Percentiles rank a stretch among this genome's conserved stretches.
phyloP scores from a whole-genome alignment of 768 basidiomycete genomes.

The Butyriboletus loyo region DNA sequence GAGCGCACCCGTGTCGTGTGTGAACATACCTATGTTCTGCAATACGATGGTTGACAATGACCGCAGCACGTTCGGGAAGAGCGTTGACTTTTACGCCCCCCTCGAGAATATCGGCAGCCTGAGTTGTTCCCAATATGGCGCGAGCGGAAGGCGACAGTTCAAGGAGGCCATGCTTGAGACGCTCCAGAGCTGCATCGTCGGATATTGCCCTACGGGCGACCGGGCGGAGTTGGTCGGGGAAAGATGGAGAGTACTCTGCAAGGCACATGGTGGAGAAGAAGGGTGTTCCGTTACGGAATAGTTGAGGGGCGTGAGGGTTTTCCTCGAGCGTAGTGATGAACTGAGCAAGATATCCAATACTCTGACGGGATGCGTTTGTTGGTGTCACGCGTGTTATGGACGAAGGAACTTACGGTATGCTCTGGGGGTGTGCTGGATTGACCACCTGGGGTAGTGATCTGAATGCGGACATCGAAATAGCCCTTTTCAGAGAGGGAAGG shows the following conservation, averaged over 20 bases:
- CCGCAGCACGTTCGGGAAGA: neutral
- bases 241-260: neutral
- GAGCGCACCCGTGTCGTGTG: neutral
- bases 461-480: neutral
- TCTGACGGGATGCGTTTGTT: neutral
- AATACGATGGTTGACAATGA: constrained; percentile 67
- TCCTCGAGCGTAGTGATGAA: neutral
- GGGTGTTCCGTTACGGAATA: neutral
- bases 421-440: neutral
- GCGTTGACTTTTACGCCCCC: neutral
- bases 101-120: neutral
- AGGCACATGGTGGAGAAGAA: neutral
- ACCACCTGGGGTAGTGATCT: neutral
- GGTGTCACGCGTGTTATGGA: neutral
- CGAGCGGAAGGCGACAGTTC: neutral
- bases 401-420: neutral
- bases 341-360: neutral
- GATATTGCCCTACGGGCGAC: neutral
- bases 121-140: neutral
- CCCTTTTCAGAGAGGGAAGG: neutral
- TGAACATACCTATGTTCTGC: constrained; percentile 50
- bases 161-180: neutral
- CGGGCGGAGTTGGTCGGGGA: neutral
- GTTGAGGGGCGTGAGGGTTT: neutral
- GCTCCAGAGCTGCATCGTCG: neutral